Evolutionary conservation across 2,329 filamentous ascomycete genomes (phyloP).

Genomic region (Epichloe scottii): DNA sequence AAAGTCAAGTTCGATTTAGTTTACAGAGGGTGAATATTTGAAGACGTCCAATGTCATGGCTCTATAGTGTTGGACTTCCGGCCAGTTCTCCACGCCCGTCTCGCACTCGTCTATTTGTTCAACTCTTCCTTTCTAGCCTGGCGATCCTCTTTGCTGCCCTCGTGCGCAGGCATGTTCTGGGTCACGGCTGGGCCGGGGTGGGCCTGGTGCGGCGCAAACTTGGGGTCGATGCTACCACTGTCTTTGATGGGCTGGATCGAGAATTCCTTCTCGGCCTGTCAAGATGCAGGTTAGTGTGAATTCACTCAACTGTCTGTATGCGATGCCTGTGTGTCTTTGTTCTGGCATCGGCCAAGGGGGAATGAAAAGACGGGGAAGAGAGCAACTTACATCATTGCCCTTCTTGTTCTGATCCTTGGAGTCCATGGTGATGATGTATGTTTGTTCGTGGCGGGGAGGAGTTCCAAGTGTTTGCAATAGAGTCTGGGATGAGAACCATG

Average conservation of each 20-base stretch:
- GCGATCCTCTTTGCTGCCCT: conserved; percentile 58
- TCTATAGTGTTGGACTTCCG: neutral
- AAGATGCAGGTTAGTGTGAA: neutral
- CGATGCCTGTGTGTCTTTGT: neutral
- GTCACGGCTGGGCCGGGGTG: conserved; percentile 46
- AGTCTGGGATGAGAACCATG: neutral
- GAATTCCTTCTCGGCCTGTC: conserved; percentile 30
- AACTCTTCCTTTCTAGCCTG: conserved; percentile 50
- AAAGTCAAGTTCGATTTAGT: neutral
- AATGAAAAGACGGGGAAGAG: neutral
- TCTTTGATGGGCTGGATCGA: conserved; percentile 33
- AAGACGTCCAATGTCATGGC: neutral
- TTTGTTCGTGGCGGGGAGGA: neutral
- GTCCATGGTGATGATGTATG: conserved; percentile 8
- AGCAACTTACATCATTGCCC: conserved; percentile 6
- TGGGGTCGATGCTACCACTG: conserved; percentile 28
- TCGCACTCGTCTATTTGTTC: conserved; percentile 37
- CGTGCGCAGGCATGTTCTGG: conserved; percentile 38
- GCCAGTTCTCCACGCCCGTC: too few relatives aligned
- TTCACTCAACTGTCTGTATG: neutral
- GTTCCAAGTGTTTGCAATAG: neutral
- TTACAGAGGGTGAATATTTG: neutral
- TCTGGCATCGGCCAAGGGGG: neutral
- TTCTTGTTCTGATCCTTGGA: conserved; percentile 12
- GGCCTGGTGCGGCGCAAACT: conserved; percentile 40